Conservation (phyloP, 768 basidiomycete genomes). For the Mycena sanguinolenta region DNA sequence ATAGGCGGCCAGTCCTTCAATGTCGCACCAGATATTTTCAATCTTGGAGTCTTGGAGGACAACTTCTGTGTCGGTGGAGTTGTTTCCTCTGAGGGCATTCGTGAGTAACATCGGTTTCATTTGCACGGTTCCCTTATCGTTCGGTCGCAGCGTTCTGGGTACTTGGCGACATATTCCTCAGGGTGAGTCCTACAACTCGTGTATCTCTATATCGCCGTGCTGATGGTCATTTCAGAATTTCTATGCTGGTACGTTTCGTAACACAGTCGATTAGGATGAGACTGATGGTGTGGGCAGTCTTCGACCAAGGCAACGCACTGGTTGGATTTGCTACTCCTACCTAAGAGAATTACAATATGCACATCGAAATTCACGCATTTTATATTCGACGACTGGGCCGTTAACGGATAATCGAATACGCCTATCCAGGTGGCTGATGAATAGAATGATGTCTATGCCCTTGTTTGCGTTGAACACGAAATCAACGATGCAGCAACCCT, state of each 20-base stretch:
- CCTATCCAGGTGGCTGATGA: too few species aligned
- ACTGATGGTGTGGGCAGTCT: conserved; percentile 19
- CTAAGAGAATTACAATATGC: background rate
- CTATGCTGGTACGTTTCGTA: conserved; percentile 24
- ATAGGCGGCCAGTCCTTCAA: conserved; percentile 29
- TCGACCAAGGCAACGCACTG: conserved; percentile 32
- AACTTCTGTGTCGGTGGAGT: conserved; percentile 32
- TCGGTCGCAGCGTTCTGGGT: conserved; percentile 32
- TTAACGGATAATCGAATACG: too few species aligned
- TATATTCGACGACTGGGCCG: too few species aligned
- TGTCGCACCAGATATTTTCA: conserved; percentile 29
- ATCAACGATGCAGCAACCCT: too few species aligned
- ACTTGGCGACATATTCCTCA: conserved; percentile 31
- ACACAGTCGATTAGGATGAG: background rate
- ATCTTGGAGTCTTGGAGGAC: conserved; percentile 27
- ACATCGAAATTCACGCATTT: background rate
- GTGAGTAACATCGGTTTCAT: conserved; percentile 2
- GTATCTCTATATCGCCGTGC: background rate
- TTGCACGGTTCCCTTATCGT: background rate
- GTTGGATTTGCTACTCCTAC: conserved; percentile 30
- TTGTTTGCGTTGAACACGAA: too few species aligned
- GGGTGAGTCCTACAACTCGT: conserved; percentile 11
- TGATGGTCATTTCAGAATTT: conserved; percentile 27
- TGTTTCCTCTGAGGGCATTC: conserved; percentile 15
- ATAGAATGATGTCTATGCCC: too few species aligned